Conservation (phyloP, 805 yeast genomes). For the Metschnikowia cubensis region DNA sequence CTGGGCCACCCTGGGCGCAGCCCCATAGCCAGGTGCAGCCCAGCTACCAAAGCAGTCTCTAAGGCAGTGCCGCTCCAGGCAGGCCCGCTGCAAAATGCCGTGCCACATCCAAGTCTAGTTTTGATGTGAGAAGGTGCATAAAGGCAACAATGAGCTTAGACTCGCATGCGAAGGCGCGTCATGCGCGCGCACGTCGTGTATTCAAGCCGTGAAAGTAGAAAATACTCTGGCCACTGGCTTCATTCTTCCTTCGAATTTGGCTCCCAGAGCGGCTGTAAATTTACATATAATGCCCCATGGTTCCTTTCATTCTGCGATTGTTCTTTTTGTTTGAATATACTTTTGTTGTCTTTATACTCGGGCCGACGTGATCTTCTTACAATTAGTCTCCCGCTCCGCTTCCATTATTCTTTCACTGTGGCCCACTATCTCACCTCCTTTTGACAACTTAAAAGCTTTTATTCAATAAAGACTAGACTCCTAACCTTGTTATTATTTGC, state of each 20-base stretch:
- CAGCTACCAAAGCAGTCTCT: background rate
- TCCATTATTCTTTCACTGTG: slow-evolving; percentile 1
- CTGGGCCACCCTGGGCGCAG: background rate
- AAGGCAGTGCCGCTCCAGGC: background rate
- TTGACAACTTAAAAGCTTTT: background rate
- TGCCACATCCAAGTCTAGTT: background rate
- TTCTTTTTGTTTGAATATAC: slow-evolving; percentile 1
- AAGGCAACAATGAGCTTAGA: slow-evolving; percentile 6
- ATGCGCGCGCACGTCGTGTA: slow-evolving; percentile 5
- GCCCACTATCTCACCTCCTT: background rate
- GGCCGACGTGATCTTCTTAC: background rate
- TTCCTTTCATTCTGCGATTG: slow-evolving; percentile 2
- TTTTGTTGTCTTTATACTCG: slow-evolving; percentile 2
- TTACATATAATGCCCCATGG: slow-evolving; percentile 3
- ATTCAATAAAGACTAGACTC: background rate
- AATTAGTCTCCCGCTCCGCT: background rate
- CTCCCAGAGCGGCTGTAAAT: background rate
- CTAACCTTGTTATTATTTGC: background rate
- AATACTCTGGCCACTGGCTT: slow-evolving; percentile 3
- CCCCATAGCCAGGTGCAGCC: background rate
- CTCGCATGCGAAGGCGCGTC: slow-evolving; percentile 5
- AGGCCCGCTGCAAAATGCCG: slow-evolving; percentile 2
- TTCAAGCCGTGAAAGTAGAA: slow-evolving; percentile 5
- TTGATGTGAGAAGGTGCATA: background rate
- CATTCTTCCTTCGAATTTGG: background rate